Conservation (phyloP, 2,329 filamentous ascomycete genomes). For the Aspergillus tubingensis region DNA sequence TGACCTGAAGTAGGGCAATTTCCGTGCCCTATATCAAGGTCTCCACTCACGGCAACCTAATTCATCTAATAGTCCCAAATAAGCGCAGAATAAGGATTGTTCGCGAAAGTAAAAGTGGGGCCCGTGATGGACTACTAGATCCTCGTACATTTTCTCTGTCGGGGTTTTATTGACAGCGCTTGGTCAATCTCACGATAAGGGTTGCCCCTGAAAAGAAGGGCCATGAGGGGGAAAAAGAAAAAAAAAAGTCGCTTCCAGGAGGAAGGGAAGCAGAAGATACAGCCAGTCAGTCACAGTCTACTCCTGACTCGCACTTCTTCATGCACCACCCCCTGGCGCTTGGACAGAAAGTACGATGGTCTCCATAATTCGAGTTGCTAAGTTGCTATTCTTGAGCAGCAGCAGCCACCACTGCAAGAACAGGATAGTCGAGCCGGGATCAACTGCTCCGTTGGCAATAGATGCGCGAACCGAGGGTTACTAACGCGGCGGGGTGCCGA, state of each 20-base stretch:
- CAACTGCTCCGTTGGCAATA: constrained; percentile 15
- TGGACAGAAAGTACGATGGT: background rate
- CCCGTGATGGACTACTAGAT: background rate
- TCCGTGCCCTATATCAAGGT: constrained; percentile 13
- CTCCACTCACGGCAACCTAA: constrained; percentile 10
- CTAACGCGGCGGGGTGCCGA: constrained; percentile 5
- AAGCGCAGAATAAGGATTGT: constrained; percentile 8
- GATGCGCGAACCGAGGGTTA: constrained; percentile 1
- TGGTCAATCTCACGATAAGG: background rate
- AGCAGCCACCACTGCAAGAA: constrained; percentile 14
- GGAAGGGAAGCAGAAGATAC: background rate
- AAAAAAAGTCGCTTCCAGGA: background rate
- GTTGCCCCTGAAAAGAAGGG: background rate
- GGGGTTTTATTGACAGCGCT: constrained; percentile 4
- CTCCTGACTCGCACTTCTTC: background rate
- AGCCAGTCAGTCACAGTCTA: background rate
- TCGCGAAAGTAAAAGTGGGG: constrained; percentile 6
- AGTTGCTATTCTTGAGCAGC: constrained; percentile 4
- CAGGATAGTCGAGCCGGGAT: constrained; percentile 17
- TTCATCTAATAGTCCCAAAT: constrained; percentile 7
- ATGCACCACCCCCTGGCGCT: background rate
- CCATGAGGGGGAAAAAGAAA: background rate
- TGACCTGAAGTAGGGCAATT: constrained; percentile 10
- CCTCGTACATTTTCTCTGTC: constrained; percentile 1
- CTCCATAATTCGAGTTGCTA: background rate